Evolutionary conservation across 495 filamentous ascomycete genomes (phyloP).

Genomic region (Bryoglossum gracile): DNA sequence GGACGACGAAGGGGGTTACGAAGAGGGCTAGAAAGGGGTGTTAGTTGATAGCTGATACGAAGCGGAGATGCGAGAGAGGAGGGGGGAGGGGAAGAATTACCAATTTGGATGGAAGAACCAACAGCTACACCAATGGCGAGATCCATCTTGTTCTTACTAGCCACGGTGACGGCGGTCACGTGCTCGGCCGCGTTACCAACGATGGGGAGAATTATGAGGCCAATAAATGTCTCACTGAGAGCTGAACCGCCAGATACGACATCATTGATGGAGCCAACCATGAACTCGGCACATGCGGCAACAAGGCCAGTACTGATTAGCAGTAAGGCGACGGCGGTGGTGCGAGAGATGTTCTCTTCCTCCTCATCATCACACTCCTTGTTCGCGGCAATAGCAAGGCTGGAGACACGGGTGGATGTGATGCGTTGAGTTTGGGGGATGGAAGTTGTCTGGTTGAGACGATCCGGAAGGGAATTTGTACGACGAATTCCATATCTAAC

Average conservation of each 20-base stretch:
- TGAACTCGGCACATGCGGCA: constrained; percentile 80
- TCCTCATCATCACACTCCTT: constrained; percentile 18
- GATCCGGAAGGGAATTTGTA: constrained; percentile 71
- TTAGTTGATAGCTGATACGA: constrained; percentile 4
- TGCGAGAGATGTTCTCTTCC: constrained; percentile 57
- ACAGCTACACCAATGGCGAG: constrained; percentile 85
- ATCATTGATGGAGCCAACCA: constrained; percentile 70
- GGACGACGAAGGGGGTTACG: constrained; percentile 79
- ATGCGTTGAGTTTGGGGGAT: neutral
- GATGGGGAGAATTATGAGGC: constrained; percentile 82
- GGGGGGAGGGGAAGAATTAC: constrained; percentile 20
- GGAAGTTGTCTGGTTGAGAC: constrained; percentile 43
- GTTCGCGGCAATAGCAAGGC: constrained; percentile 26
- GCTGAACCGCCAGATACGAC: constrained; percentile 54
- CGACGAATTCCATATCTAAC: constrained; percentile 59
- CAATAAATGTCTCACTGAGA: constrained; percentile 75
- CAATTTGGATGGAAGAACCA: constrained; percentile 78
- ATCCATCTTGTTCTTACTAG: constrained; percentile 95
- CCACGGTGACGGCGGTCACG: constrained; percentile 81
- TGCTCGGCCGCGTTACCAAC: constrained; percentile 92
- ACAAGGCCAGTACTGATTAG: constrained; percentile 72
- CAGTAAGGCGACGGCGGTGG: constrained; percentile 65
- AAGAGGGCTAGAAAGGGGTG: constrained; percentile 58
- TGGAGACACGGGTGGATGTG: constrained; percentile 33
- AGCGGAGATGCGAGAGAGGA: neutral